Evolutionary conservation across 352 stramenopile species (phyloP), one percentile per base, ranked within the genome.

Genomic region (Globisporangium rhizosaccharum): DNA sequence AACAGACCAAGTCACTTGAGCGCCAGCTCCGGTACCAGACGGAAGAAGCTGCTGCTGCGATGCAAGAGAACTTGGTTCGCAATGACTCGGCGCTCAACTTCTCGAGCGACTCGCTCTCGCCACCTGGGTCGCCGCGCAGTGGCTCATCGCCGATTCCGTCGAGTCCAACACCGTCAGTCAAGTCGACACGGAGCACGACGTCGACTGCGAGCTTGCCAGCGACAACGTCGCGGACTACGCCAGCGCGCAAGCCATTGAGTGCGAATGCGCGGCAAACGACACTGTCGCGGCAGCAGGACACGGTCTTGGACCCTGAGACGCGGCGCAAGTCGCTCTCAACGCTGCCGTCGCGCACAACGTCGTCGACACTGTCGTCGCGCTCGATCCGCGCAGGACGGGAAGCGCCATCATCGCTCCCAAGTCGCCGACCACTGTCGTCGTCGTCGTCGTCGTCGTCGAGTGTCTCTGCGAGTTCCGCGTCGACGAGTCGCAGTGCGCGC

Each of bases 311-410:
- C 41, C 42, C 54, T 5, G 65, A 73, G 47, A 58, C 63, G 41
- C 70, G 70, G 1, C 75, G 75, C 51, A 75, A 76, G 28, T 82
- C 75, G 37, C 64, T 82, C 15, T 80, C 73, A 3, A 80, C 72
- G 7, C 59, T 82, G 28, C 70, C 72, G 20, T 67, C 65, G 37
- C 71, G 73, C 2, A 65, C 58, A 15, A 59, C 65, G 30, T 59
- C 70, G 5, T 50, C 61, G 9, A 57, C 58, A 37, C 57, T 65
- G 42, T 49, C 72, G 36, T 57, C 60, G 3, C 66, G 66, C 41
- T 56, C 68, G 18, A 44, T 67, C 25, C 64, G 65, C 17, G 46
- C 51, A 36, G 49, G 58, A 14, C 50, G 45, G 5, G 62, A 69
- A 6, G 56, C 62, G 14, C 55, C 67, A 4, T 37, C 56, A 0